Percentiles rank a stretch among this genome's conserved stretches.
phyloP scores from a whole-genome alignment of 352 stramenopile species.

The Detonula confervacea region DNA sequence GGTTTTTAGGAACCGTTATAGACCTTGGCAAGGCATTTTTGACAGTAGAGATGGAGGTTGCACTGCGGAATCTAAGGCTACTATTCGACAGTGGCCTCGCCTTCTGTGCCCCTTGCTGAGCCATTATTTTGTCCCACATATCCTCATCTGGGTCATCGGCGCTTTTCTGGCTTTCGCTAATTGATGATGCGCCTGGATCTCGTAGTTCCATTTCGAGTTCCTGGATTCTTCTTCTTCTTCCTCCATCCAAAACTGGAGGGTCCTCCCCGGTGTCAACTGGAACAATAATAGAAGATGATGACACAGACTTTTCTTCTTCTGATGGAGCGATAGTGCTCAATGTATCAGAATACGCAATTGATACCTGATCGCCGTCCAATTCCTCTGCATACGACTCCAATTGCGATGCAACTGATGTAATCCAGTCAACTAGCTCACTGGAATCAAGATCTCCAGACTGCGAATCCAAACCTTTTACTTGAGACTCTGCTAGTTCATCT shows the following conservation, averaged over 20 bases:
- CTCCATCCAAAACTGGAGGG: no score
- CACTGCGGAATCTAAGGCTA: not conserved
- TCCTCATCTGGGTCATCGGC: not conserved
- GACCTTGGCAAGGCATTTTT: conserved; percentile 30
- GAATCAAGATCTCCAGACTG: conserved; percentile 13
- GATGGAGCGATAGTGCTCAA: not conserved
- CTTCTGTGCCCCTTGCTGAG: not conserved
- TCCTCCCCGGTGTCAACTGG: no score
- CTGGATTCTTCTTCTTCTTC: no score
- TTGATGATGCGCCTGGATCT: no score
- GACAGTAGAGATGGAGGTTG: conserved; percentile 21
- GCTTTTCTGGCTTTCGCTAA: not conserved
- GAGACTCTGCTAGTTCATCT: conserved; percentile 23
- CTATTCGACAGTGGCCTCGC: not conserved
- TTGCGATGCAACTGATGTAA: conserved; percentile 30
- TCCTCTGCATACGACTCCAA: conserved; percentile 44
- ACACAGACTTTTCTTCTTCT: not conserved
- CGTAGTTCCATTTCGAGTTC: no score
- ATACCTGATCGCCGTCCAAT: conserved; percentile 29
- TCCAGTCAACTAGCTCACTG: conserved; percentile 43
- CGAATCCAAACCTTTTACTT: conserved; percentile 5
- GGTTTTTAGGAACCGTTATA: not conserved
- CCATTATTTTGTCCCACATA: conserved; percentile 6
- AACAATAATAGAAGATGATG: not conserved
- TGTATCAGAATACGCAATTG: conserved; percentile 5